Evolutionary conservation across 192 early-diverging fungal genomes (phyloP).

Genomic region (Linnemannia hyalina): DNA sequence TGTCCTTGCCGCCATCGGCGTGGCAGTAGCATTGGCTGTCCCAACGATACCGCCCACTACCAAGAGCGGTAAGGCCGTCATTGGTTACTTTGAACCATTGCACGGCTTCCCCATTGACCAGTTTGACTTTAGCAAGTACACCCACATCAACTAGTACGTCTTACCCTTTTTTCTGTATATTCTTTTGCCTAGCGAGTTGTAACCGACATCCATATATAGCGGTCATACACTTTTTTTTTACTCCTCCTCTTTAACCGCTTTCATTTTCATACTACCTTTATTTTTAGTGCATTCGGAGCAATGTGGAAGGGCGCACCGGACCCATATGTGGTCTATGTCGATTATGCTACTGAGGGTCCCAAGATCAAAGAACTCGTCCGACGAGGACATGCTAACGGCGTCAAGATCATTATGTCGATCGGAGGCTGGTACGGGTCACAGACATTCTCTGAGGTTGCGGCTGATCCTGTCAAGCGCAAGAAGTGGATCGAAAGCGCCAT

Average conservation of each 20-base stretch:
- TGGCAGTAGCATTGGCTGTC: not conserved
- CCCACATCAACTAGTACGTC: conserved; percentile 62
- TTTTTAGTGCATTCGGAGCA: conserved; percentile 3
- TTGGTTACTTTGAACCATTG: conserved; percentile 64
- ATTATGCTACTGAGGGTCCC: conserved; percentile 46
- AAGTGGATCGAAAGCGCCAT: conserved; percentile 53
- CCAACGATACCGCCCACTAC: not conserved
- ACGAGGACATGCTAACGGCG: not conserved
- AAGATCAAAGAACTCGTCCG: conserved; percentile 33
- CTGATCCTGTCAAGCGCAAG: conserved; percentile 39
- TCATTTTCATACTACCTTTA: too few relatives aligned
- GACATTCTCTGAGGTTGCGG: conserved; percentile 60
- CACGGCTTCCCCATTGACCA: conserved; percentile 42
- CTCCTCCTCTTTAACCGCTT: not conserved
- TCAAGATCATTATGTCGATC: conserved; percentile 61
- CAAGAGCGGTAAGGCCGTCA: conserved; percentile 28
- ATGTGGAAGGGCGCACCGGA: conserved; percentile 20
- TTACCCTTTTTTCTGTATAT: not conserved
- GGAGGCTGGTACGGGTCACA: conserved; percentile 69
- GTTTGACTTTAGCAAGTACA: conserved; percentile 58
- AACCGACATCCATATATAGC: not conserved
- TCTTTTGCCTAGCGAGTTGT: not conserved
- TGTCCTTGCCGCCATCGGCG: not conserved
- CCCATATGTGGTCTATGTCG: conserved; percentile 32
- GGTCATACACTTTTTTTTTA: not conserved